Evolutionary conservation across 2,329 filamentous ascomycete genomes (phyloP).

Genomic region (Aspergillus fijiensis): DNA sequence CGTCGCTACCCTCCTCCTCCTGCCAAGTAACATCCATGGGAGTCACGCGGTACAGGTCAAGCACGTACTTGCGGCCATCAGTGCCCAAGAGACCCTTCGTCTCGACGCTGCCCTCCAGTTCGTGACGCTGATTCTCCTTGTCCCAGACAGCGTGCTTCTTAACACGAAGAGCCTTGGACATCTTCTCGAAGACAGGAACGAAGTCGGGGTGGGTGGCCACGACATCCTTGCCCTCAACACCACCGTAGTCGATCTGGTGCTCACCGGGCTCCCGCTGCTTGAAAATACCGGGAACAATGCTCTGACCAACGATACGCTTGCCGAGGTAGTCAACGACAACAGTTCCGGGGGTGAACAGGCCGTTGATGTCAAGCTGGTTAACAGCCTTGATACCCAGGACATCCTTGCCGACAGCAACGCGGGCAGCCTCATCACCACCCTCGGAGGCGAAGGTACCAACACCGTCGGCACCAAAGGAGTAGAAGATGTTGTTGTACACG

Average conservation of each 20-base stretch:
- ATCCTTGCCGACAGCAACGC: conserved; percentile 95
- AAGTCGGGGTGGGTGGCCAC: conserved; percentile 90
- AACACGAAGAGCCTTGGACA: conserved; percentile 85
- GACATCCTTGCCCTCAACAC: conserved; percentile 93
- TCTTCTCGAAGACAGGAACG: conserved; percentile 76
- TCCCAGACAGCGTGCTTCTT: conserved; percentile 98
- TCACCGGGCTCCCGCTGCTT: conserved; percentile 96
- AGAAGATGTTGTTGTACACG: conserved; percentile 99
- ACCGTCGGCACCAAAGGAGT: conserved; percentile 95
- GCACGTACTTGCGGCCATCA: conserved; percentile 94
- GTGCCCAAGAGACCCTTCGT: conserved; percentile 97
- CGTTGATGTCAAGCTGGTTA: conserved; percentile 94
- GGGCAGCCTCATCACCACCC: conserved; percentile 92
- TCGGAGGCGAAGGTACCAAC: conserved; percentile 96
- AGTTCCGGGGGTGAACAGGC: conserved; percentile 91
- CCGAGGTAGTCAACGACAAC: conserved; percentile 96
- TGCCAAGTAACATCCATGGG: conserved; percentile 89
- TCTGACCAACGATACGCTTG: conserved; percentile 95
- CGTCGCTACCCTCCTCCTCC: conserved; percentile 64
- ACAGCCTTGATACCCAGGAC: conserved; percentile 91
- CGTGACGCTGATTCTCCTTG: conserved; percentile 85
- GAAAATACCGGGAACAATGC: conserved; percentile 97
- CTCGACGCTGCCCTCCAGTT: conserved; percentile 92
- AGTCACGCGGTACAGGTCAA: conserved; percentile 92
- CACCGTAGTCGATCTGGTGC: conserved; percentile 98